A percentile compares a stretch with the other conserved stretches of the same genome.
These are phyloP conservation scores for Thelephora terrestris DNA, from an alignment of 1,284 basidiomycete genomes.

Conservation along the genomic window DNA sequence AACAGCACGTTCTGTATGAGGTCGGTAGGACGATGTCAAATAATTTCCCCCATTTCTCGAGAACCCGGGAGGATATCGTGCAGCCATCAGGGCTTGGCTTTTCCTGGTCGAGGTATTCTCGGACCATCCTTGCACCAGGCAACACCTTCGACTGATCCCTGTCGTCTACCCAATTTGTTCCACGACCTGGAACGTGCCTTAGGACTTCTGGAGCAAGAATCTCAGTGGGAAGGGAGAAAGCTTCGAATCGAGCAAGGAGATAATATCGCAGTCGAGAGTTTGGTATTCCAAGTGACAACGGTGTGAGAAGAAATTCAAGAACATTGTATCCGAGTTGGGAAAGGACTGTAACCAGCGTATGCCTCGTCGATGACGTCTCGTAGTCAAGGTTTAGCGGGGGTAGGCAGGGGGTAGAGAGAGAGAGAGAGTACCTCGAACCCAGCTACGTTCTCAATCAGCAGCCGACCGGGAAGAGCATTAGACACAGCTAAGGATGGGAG, in stretches of 20 bases:
- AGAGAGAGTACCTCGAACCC: slow-evolving; percentile 57
- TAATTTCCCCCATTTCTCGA: slow-evolving; percentile 63
- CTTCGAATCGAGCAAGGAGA: slow-evolving; percentile 48
- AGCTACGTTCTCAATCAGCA: slow-evolving; percentile 71
- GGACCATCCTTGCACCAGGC: slow-evolving; percentile 20
- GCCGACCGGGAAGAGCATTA: slow-evolving; percentile 37
- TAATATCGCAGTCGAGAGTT: slow-evolving; percentile 75
- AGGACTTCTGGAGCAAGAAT: slow-evolving; percentile 21
- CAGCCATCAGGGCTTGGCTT: slow-evolving; percentile 16
- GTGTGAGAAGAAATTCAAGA: slow-evolving; percentile 56
- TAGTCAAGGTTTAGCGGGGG: background rate
- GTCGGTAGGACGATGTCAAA: slow-evolving; percentile 69
- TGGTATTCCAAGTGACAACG: slow-evolving; percentile 66
- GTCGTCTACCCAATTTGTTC: slow-evolving; percentile 31
- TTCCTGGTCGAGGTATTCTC: slow-evolving; percentile 41
- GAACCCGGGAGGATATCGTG: slow-evolving; percentile 48
- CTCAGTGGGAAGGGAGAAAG: slow-evolving; percentile 22
- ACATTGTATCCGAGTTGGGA: slow-evolving; percentile 43
- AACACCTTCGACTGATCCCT: background rate
- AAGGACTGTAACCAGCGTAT: slow-evolving; percentile 39
- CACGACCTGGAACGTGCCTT: slow-evolving; percentile 42
- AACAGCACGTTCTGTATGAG: slow-evolving; percentile 58
- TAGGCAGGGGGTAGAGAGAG: background rate
- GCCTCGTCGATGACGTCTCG: slow-evolving; percentile 55
- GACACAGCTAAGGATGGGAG: slow-evolving; percentile 43